These are phyloP conservation scores for Styphnolobium japonicum DNA, from an alignment of 306 rosid genomes.

Conservation along the genomic window DNA sequence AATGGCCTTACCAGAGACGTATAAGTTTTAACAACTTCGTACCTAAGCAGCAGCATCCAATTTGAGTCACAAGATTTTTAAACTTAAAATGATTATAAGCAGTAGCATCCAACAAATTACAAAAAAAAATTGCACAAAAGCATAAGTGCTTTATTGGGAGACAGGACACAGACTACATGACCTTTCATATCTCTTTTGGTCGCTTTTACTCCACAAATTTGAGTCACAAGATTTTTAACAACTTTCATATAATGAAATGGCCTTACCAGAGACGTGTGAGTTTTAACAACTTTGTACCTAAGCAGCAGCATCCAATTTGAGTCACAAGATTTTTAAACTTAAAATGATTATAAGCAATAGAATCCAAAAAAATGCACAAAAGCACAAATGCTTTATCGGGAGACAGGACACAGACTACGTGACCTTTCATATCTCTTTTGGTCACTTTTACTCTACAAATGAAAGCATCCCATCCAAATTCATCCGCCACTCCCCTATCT, in stretches of 20 bases:
- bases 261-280: no score
- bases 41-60: background rate
- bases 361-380: constrained; percentile 29
- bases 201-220: background rate
- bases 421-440: background rate
- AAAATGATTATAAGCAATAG: constrained; percentile 11
- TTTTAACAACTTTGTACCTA: no score
- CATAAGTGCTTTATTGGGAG: background rate
- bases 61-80: background rate
- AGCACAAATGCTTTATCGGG: constrained; percentile 26
- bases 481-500: background rate
- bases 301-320: constrained; percentile 15
- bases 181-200: background rate
- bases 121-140: background rate
- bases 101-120: background rate
- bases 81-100: background rate
- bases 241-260: no score
- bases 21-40: background rate
- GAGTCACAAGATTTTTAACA: no score
- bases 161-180: background rate
- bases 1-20: background rate
- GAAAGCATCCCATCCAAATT: background rate
- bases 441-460: constrained; percentile 15
- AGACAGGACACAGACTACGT: constrained; percentile 18
- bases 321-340: background rate